A percentile compares a stretch with the other conserved stretches of the same genome.
Conservation (phyloP, 176 grass and related monocot species). For the Guadua angustifolia region DNA sequence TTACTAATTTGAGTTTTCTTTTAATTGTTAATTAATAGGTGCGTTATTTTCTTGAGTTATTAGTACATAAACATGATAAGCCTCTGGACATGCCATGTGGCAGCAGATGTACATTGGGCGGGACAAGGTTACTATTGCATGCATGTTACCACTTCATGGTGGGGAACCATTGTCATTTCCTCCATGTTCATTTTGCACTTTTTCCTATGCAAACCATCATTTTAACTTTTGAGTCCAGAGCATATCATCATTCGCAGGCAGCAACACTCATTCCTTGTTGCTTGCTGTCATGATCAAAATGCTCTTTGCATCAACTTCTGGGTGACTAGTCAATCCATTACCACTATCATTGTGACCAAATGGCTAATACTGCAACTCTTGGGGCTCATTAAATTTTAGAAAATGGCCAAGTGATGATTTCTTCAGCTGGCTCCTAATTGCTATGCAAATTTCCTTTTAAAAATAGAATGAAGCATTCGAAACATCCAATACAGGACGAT, state of each 20-base stretch:
- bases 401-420: background rate
- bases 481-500: background rate
- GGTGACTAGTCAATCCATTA: background rate
- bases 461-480: background rate
- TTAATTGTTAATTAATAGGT: background rate
- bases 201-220: background rate
- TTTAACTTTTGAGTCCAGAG: background rate
- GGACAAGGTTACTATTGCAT: slow-evolving; percentile 18
- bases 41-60: background rate
- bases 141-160: background rate
- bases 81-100: background rate
- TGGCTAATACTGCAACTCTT: slow-evolving; percentile 22
- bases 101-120: background rate
- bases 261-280: background rate
- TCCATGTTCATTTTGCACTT: background rate
- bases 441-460: background rate
- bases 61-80: background rate
- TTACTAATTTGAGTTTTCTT: background rate
- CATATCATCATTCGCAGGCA: background rate
- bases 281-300: slow-evolving; percentile 6
- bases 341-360: slow-evolving; percentile 15
- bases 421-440: background rate
- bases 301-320: slow-evolving; percentile 5
- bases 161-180: background rate
- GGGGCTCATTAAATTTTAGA: background rate